Evolutionary conservation across 2,329 filamentous ascomycete genomes (phyloP).

Genomic region (Neodidymelliopsis sp.): DNA sequence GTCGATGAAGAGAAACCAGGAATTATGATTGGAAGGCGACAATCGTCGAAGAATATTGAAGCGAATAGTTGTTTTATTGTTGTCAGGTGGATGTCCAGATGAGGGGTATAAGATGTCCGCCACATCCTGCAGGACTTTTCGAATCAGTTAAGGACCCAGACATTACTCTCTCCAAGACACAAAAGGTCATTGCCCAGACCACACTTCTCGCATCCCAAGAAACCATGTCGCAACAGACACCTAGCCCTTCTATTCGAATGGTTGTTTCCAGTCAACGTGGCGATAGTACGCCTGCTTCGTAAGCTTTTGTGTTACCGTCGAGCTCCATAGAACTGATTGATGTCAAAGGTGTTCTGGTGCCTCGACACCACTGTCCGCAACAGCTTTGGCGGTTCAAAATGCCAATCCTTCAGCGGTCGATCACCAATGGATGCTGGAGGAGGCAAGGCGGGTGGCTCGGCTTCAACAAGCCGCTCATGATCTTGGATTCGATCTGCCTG

Average conservation of each 20-base stretch:
- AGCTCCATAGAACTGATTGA: neutral
- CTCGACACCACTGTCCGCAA: constrained; percentile 6
- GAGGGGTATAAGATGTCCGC: constrained; percentile 3
- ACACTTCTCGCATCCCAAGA: too few species aligned
- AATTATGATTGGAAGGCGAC: constrained; percentile 3
- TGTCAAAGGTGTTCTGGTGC: neutral
- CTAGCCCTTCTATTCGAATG: neutral
- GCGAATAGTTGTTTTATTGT: neutral
- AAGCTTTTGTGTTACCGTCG: neutral
- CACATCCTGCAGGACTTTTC: neutral
- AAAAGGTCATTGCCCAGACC: neutral
- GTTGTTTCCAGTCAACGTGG: neutral
- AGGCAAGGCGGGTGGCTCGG: constrained; percentile 1
- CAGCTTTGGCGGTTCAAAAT: constrained; percentile 1
- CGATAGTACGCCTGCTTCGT: neutral
- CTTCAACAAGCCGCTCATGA: constrained; percentile 12
- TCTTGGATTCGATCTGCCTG: constrained; percentile 11
- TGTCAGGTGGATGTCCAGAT: neutral
- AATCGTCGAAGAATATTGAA: neutral
- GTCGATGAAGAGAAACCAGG: neutral
- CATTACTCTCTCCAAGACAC: neutral
- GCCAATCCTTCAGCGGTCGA: constrained; percentile 2
- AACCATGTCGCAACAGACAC: constrained; percentile 1
- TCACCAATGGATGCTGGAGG: constrained; percentile 9
- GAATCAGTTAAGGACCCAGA: neutral